Evolutionary conservation across 2,329 filamentous ascomycete genomes (phyloP), one percentile per base, ranked within the genome.

Genomic region (Talaromyces pinophilus): DNA sequence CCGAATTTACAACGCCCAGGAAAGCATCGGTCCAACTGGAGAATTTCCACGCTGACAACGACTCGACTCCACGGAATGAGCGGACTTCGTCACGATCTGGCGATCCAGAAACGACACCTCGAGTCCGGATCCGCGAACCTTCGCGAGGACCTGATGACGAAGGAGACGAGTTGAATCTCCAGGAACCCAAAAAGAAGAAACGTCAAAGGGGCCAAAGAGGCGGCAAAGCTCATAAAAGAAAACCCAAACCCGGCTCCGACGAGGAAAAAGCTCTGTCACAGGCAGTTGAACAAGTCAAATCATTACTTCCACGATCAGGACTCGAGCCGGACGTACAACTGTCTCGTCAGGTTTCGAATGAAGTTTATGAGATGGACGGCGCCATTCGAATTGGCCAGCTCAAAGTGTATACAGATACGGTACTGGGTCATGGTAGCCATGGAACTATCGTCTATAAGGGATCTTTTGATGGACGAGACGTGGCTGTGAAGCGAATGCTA

Each of bases 371-470:
- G 2, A 85, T 85, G 60, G 89, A 92, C 54, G 89, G 89, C 42
- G 76, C 81, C 13, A 81, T 88, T 67, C 83, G 85, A 54, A 88
- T 89, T 71, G 87, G 87, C 62, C 87, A 85, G 67, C 78, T 89
- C 28, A 83, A 82, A 63, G 87, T 89, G 35, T 82, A 85, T 69
- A 87, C 85, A 28, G 84, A 88, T 71, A 82, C 81, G 35, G 83
- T 88, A 19, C 81, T 90, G 46, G 88, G 88, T 1, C 85, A 92
- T 67, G 95, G 95, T 64, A 98, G 94, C 77, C 96, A 97, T 75
- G 95, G 95, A n/a, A 99, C 95, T 0, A 88, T 96, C 63, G 95
- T 99, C 0, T 98, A 95, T 77, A 90, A 92, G 59, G 95, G 95
- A n/a, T 92, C 89, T 63, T 98, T 96, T 76, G 95, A 96, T 76